Evolutionary conservation across 352 stramenopile genomes (phyloP).

Genomic region (Phytophthora chlamydospora): DNA sequence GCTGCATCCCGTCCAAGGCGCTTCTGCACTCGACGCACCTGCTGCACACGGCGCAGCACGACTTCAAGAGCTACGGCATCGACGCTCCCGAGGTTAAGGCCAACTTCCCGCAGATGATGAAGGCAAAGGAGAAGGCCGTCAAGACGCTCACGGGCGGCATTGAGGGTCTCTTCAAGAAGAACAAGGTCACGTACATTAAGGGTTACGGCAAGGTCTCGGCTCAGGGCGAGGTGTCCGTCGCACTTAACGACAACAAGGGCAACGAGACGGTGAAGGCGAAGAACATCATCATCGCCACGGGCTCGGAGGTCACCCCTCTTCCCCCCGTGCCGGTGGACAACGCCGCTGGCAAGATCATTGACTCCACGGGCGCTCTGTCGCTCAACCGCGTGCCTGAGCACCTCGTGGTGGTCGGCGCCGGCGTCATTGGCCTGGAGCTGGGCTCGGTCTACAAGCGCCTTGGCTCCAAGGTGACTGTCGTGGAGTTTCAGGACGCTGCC

Average conservation of each 20-base stretch:
- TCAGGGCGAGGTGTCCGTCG: constrained; percentile 93
- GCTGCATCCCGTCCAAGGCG: constrained; percentile 99
- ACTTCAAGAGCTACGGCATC: constrained; percentile 97
- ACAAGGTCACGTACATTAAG: constrained; percentile 99
- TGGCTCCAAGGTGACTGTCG: constrained; percentile 94
- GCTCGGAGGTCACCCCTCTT: constrained; percentile 92
- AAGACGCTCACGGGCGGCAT: constrained; percentile 96
- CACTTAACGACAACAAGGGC: constrained; percentile 89
- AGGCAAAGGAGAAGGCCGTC: constrained; percentile 95
- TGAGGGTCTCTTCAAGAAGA: constrained; percentile 99
- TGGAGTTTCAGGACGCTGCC: constrained; percentile 98
- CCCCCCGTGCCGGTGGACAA: constrained; percentile 98
- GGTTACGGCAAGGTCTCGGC: constrained; percentile 94
- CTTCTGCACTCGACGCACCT: constrained; percentile 96
- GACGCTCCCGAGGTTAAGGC: constrained; percentile 89
- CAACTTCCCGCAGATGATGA: constrained; percentile 97
- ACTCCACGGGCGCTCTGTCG: constrained; percentile 97
- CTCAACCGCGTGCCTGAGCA: constrained; percentile 94
- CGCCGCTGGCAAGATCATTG: constrained; percentile 96
- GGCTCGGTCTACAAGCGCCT: constrained; percentile 98
- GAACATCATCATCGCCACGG: constrained; percentile 96
- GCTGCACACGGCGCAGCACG: constrained; percentile 96
- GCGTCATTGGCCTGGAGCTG: constrained; percentile 99
- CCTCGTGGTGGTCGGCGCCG: constrained; percentile 97
- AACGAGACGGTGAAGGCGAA: constrained; percentile 95